Conservation (phyloP, 2,329 filamentous ascomycete genomes). For the Aspergillus sp. region DNA sequence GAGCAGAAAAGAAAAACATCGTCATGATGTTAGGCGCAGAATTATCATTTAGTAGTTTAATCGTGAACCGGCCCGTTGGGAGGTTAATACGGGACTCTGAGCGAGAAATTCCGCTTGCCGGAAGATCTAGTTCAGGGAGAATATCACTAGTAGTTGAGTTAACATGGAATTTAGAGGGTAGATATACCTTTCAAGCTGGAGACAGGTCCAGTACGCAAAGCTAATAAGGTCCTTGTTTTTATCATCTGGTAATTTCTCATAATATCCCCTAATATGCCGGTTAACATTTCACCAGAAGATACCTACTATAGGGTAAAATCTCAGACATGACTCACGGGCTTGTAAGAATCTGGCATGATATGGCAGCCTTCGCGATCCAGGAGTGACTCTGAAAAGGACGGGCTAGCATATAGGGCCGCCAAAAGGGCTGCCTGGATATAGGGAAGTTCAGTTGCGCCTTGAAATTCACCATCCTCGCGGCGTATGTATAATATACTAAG, state of each 20-base stretch:
- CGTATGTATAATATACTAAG: conserved; percentile 83
- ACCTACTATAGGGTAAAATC: too few relatives aligned
- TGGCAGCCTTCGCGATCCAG: conserved; percentile 63
- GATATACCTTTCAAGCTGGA: conserved; percentile 81
- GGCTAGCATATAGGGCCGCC: conserved; percentile 84
- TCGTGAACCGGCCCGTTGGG: too few relatives aligned
- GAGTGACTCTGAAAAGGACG: conserved; percentile 82
- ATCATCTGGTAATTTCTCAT: conserved; percentile 30
- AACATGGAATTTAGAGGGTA: not conserved
- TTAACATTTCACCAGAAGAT: conserved; percentile 8
- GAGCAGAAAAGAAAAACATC: conserved; percentile 61
- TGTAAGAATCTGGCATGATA: conserved; percentile 70
- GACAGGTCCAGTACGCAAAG: conserved; percentile 87
- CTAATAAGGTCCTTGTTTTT: conserved; percentile 61
- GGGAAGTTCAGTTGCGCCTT: conserved; percentile 74
- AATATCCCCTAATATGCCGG: conserved; percentile 31
- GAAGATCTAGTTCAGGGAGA: conserved; percentile 76
- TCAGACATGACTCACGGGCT: conserved; percentile 54
- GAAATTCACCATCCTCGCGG: conserved; percentile 85
- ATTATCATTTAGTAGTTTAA: conserved; percentile 34
- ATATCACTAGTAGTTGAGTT: conserved; percentile 68
- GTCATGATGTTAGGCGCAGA: conserved; percentile 40
- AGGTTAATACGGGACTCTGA: conserved; percentile 50
- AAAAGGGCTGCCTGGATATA: conserved; percentile 84
- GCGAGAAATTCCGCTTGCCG: conserved; percentile 59